A percentile compares a stretch with the other conserved stretches of the same genome.
phyloP scores from a whole-genome alignment of 2,329 filamentous ascomycete species.

The Alternaria rosae region DNA sequence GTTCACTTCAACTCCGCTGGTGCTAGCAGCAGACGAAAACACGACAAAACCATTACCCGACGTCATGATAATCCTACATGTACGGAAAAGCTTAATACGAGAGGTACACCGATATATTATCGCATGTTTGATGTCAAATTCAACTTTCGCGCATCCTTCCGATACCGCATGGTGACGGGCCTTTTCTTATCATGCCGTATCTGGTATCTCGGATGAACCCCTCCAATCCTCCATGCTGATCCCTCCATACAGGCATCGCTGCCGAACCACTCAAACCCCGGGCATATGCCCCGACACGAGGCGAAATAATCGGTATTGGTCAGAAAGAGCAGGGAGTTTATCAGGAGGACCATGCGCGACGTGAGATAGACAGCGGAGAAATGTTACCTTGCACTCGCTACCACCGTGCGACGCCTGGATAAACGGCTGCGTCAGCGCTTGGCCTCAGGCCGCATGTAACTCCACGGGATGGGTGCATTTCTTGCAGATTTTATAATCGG shows the following conservation, averaged over 20 bases:
- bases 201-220: constrained; percentile 9
- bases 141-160: neutral
- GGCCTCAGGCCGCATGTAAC: constrained; percentile 20
- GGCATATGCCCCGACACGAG: neutral
- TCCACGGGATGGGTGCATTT: constrained; percentile 19
- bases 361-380: constrained; percentile 14
- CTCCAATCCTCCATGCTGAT: constrained; percentile 15
- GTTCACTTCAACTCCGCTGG: neutral
- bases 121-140: neutral
- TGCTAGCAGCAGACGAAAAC: neutral
- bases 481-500: constrained; percentile 1
- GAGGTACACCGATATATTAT: neutral
- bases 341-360: neutral
- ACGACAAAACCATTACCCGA: neutral
- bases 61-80: neutral
- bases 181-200: constrained; percentile 21
- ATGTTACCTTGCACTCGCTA: constrained; percentile 21
- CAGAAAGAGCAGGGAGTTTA: constrained; percentile 9
- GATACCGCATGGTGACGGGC: constrained; percentile 9
- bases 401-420: constrained; percentile 4
- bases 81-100: neutral
- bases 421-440: constrained; percentile 2
- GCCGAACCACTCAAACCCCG: constrained; percentile 17
- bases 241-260: constrained; percentile 14
- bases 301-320: constrained; percentile 12